phyloP scores from a whole-genome alignment of 768 basidiomycete genomes.

The Phanerochaete carnosa region DNA sequence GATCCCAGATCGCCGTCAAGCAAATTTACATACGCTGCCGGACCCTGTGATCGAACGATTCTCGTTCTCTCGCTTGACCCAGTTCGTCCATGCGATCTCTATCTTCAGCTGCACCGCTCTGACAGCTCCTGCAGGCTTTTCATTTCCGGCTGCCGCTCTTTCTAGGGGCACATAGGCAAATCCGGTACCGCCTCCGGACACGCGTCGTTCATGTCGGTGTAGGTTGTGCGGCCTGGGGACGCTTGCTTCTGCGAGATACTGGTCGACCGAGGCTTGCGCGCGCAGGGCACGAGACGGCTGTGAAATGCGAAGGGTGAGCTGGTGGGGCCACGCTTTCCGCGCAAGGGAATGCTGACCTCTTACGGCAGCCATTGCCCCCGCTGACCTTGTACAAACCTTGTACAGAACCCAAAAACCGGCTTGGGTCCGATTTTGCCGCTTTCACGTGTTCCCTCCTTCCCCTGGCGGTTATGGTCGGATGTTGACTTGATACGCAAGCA shows the following conservation, averaged over 20 bases:
- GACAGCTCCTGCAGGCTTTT: background rate
- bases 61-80: background rate
- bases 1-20: background rate
- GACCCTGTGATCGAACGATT: no score
- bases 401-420: background rate
- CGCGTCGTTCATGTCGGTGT: background rate
- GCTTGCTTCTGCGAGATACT: no score
- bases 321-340: background rate
- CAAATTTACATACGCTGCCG: no score
- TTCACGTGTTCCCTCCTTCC: background rate
- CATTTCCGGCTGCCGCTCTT: background rate
- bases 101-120: background rate
- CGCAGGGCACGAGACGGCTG: background rate
- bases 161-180: background rate
- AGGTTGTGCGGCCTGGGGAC: background rate
- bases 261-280: background rate
- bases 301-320: no score
- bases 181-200: background rate
- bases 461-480: background rate
- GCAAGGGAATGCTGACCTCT: background rate
- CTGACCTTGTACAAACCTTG: no score
- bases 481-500: background rate
- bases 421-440: background rate
- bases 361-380: background rate
- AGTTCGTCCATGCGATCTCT: background rate